phyloP scores from a whole-genome alignment of 2,329 filamentous ascomycete species.

The Aspergillus thermomutatus region DNA sequence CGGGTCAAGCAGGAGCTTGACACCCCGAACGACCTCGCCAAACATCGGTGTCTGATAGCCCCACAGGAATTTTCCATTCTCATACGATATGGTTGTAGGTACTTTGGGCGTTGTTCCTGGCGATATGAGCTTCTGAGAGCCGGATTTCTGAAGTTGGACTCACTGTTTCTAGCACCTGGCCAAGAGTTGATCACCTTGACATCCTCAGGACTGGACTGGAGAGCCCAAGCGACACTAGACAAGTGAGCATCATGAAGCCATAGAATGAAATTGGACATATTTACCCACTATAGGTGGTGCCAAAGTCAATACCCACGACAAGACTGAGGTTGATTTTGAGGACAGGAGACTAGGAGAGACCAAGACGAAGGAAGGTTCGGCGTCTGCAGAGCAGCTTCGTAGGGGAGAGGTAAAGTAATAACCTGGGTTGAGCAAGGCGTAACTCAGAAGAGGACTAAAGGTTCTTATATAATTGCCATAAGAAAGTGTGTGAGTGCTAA shows the following conservation, averaged over 20 bases:
- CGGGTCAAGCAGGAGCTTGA: conserved; percentile 21
- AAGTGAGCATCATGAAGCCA: not conserved
- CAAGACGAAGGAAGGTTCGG: not conserved
- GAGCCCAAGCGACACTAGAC: conserved; percentile 18
- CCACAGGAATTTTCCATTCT: conserved; percentile 14
- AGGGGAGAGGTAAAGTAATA: not conserved
- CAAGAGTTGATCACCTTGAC: conserved; percentile 21
- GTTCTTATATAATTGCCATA: no score
- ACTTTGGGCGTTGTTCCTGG: conserved; percentile 19
- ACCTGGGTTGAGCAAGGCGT: no score
- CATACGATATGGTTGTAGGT: conserved; percentile 16
- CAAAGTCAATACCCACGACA: conserved; percentile 28
- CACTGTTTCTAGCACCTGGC: conserved; percentile 25
- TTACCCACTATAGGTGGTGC: conserved; percentile 30
- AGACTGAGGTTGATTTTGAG: not conserved
- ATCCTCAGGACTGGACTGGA: conserved; percentile 8
- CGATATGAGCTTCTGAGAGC: not conserved
- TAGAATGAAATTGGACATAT: not conserved
- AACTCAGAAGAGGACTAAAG: no score
- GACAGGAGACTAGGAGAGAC: not conserved
- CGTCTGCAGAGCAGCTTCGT: not conserved
- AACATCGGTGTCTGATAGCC: conserved; percentile 19
- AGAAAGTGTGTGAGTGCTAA: no score
- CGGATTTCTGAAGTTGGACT: not conserved
- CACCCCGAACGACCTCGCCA: conserved; percentile 21